Conservation (phyloP, 2,329 filamentous ascomycete genomes). For the Monilinia laxa region DNA sequence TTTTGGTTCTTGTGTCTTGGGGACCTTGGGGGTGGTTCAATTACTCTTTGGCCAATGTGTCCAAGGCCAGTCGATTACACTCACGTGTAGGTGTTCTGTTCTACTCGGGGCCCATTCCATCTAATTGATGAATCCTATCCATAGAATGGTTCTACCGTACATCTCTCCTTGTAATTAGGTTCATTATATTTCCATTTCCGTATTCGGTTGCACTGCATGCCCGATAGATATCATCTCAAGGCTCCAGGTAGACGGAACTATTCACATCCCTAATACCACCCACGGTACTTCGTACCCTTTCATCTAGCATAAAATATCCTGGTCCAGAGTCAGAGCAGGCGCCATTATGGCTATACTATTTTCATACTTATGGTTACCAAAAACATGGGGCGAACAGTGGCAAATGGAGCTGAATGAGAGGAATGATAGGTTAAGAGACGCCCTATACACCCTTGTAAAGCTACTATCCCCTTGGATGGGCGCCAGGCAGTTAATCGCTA, state of each 20-base stretch:
- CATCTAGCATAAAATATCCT: neutral
- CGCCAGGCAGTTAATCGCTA: slow-evolving; percentile 2
- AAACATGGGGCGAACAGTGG: slow-evolving; percentile 16
- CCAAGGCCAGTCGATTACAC: neutral
- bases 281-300: slow-evolving; percentile 2
- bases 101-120: neutral
- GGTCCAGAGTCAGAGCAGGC: slow-evolving; percentile 12
- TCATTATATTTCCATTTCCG: neutral
- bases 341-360: slow-evolving; percentile 18
- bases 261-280: neutral
- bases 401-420: slow-evolving; percentile 5
- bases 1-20: slow-evolving; percentile 8
- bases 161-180: neutral
- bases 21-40: neutral
- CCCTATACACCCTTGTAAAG: neutral
- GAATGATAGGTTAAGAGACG: slow-evolving; percentile 19
- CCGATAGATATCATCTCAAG: slow-evolving; percentile 9
- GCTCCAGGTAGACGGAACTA: slow-evolving; percentile 5
- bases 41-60: neutral
- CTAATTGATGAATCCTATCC: neutral
- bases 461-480: neutral
- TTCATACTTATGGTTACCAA: slow-evolving; percentile 5
- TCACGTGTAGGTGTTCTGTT: neutral
- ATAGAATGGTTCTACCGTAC: slow-evolving; percentile 8
- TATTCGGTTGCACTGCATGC: neutral